phyloP scores from a whole-genome alignment of 441 rosid species.

The Populus hybrid region DNA sequence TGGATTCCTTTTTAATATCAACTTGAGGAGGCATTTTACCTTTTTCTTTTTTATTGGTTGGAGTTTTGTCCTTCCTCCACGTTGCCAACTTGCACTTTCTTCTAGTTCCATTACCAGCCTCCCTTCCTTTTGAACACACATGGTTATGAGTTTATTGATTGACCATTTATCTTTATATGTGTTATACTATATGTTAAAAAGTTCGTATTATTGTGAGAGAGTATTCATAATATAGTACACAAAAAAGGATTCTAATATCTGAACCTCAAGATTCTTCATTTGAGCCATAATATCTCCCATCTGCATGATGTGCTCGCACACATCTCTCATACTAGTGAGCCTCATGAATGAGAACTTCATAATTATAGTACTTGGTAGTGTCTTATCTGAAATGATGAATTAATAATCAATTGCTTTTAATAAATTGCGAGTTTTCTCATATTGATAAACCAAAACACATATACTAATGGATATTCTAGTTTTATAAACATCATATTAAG shows the following conservation, averaged over 20 bases:
- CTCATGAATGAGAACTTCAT: not conserved
- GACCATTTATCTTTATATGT: not conserved
- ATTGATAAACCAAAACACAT: not conserved
- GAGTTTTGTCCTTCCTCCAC: not conserved
- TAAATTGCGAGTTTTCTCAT: not conserved
- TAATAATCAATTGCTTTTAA: not conserved
- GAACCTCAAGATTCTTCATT: no score
- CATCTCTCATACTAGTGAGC: not conserved
- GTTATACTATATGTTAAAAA: not conserved
- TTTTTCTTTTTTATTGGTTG: not conserved
- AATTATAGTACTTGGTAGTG: not conserved
- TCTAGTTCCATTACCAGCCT: no score
- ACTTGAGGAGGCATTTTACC: not conserved
- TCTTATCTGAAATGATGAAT: not conserved
- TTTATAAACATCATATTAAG: slow-evolving; percentile 8
- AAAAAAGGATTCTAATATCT: not conserved
- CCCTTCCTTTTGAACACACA: not conserved
- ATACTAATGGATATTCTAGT: not conserved
- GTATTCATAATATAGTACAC: not conserved
- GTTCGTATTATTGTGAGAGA: not conserved
- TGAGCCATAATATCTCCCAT: not conserved
- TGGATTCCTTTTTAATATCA: not conserved
- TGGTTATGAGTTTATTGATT: not conserved
- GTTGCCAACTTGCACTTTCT: not conserved
- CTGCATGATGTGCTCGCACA: not conserved